Base-by-base conservation (phyloP, 148 eudicot species). In the Amaranthus hypochondriacus region DNA sequence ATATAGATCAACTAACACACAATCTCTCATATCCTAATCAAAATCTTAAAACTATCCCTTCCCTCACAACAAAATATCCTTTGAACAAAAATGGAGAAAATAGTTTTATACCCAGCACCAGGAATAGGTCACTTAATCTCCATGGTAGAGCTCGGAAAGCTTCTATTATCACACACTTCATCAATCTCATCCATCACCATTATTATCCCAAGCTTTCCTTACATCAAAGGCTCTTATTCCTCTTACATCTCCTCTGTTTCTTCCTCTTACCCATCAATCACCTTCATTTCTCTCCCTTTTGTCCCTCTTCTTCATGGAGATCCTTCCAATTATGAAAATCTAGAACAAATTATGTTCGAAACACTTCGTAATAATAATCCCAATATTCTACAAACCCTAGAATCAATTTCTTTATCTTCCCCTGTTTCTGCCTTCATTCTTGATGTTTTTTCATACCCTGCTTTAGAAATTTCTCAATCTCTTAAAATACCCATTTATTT, bases 81-180 rank as follows among this genome's bases (percentile, higher is more conserved):
- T 28, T 28, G 39, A 28, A 28, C 39, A 28, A 28, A 55, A 60
- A 77, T 77, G 73, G 77, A 70, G 14, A 54, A 4, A 3, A 21
- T 75, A 21, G 76, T 78, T 11, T 8, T 89, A 2, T 89, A 84
- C 73, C 89, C 94, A 6, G 70, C 88, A 47, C 86, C 89, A 60
- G 88, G 81, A 4, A 84, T 87, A 12, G 88, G 94, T 62, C 91
- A 89, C 52, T 73, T 86, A 7, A 76, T 87, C 18, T 78, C 94
- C 67, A 84, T 88, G 89, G 89, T 87, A 47, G 88, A 90, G 76
- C 88, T 89, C 1, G 94, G 79, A 0, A 89, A 86, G 48, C 75
- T 78, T 3, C 73, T 81, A 18, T 71, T 63, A 46, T 42, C 56
- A 61, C 89, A 74, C 61, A 68, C 78, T 54, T 80, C 76, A 5